These are phyloP conservation scores for Stenogyne calaminthoides DNA, from an alignment of 305 asterid species.

Conservation along the genomic window DNA sequence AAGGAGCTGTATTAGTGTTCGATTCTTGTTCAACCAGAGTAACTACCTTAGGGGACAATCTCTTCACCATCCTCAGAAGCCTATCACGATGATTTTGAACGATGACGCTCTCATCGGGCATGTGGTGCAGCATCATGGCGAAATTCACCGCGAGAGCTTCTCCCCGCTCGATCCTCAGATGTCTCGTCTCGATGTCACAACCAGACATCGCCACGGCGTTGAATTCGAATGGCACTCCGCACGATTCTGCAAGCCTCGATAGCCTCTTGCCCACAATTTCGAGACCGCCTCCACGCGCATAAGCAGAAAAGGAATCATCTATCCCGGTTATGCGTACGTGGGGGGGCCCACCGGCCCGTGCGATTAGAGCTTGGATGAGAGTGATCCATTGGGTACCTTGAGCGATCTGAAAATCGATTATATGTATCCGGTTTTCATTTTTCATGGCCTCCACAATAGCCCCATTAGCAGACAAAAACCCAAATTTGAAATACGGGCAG, in stretches of 20 bases:
- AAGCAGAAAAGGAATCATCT: slow-evolving; percentile 48
- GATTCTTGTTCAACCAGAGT: slow-evolving; percentile 59
- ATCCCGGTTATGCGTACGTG: slow-evolving; percentile 48
- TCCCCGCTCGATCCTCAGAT: slow-evolving; percentile 37
- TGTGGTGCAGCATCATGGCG: slow-evolving; percentile 49
- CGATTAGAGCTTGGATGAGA: slow-evolving; percentile 50
- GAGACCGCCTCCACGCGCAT: slow-evolving; percentile 56
- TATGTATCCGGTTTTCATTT: slow-evolving; percentile 45
- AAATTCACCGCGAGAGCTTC: slow-evolving; percentile 56
- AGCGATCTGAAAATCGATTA: slow-evolving; percentile 52
- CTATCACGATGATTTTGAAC: slow-evolving; percentile 50
- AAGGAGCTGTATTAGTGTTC: slow-evolving; percentile 49
- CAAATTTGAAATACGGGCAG: slow-evolving; percentile 60
- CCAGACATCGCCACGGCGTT: slow-evolving; percentile 39
- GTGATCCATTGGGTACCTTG: slow-evolving; percentile 61
- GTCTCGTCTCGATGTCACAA: slow-evolving; percentile 39
- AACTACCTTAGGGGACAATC: slow-evolving; percentile 51
- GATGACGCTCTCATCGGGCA: slow-evolving; percentile 53
- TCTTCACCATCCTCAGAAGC: slow-evolving; percentile 48
- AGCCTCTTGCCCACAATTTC: slow-evolving; percentile 51
- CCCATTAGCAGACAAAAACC: slow-evolving; percentile 54
- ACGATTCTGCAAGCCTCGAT: slow-evolving; percentile 42
- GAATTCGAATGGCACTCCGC: slow-evolving; percentile 51
- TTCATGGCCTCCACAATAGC: slow-evolving; percentile 60
- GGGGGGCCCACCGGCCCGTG: slow-evolving; percentile 53